Evolutionary conservation across 345 rosid genomes (phyloP), one percentile per base, ranked within the genome.

Genomic region (Salix purpurea): DNA sequence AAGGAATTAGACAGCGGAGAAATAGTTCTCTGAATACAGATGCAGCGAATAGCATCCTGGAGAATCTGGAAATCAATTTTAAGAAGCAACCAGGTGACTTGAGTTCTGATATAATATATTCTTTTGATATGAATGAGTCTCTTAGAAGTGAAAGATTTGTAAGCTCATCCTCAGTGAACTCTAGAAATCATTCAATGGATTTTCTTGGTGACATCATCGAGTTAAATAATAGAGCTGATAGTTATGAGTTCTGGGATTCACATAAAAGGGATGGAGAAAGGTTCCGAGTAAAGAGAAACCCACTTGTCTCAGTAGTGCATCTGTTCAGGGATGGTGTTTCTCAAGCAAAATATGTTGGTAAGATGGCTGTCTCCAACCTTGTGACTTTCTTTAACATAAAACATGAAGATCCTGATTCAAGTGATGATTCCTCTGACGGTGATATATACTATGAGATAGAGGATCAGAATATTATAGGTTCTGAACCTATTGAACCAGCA

Each of bases 371-470:
- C 65, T 65, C 44, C 77, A 83, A 76, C 68, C 71, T 84, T 7
- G 89, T 84, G 30, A 74, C 73, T 50, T 71, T 81, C 30, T 73
- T 86, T 69, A 81, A 84, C 72, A 86, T 86, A 46, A 78, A 84
- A 70, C 65, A 54, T 6, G 79, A 78, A 73, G 76, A 74, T 7
- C 56, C 70, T 13, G 81, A 77, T 44, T 18, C 58, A 2, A 75
- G 48, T 48, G 85, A 76, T 18, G 70, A 58, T 44, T 76, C 74
- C 11, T 72, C 83, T 60, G 66, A 67, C 16, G 77, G 76, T n/a
- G 86, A 80, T 67, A 75, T 83, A 28, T 85, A 83, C 66, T 76
- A 83, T 76, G 86, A 86, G 82, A 80, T 81, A 28, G 85, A 78
- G 75, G 77, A 81, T 69, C 71, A 77, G 65, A 81, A 78, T 78